Conservation (phyloP, 2,329 filamentous ascomycete species). For the Pyrenochaeta sp. region DNA sequence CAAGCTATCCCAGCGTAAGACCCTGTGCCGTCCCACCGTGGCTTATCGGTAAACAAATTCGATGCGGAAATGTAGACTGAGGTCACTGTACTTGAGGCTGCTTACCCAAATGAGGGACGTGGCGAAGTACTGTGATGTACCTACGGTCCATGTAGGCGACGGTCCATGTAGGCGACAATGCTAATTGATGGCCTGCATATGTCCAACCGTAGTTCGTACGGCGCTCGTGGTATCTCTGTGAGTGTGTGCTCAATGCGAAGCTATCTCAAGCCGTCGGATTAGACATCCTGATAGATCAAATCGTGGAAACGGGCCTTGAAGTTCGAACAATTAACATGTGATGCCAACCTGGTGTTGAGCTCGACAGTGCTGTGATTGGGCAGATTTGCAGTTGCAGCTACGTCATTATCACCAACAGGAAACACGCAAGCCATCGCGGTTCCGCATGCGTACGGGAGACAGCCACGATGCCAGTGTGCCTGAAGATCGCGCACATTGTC, state of each 20-base stretch:
- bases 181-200: neutral
- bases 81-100: conserved; percentile 7
- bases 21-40: neutral
- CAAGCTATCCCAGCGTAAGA: neutral
- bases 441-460: conserved; percentile 17
- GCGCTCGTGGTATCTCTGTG: too few species aligned
- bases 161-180: neutral
- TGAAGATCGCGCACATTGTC: conserved; percentile 13
- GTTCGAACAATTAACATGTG: neutral
- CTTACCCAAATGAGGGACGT: neutral
- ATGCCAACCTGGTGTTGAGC: neutral
- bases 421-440: neutral
- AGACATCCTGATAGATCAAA: neutral
- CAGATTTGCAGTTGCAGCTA: neutral
- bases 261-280: too few species aligned
- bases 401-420: conserved; percentile 14
- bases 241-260: too few species aligned
- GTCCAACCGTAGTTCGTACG: neutral
- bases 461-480: conserved; percentile 11
- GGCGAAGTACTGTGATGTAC: neutral
- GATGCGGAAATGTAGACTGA: conserved; percentile 12
- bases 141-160: neutral
- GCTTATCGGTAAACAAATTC: conserved; percentile 1
- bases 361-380: neutral
- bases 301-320: neutral